Base-by-base conservation (phyloP, 1,139 yeast species). In the Pichia sp. region DNA sequence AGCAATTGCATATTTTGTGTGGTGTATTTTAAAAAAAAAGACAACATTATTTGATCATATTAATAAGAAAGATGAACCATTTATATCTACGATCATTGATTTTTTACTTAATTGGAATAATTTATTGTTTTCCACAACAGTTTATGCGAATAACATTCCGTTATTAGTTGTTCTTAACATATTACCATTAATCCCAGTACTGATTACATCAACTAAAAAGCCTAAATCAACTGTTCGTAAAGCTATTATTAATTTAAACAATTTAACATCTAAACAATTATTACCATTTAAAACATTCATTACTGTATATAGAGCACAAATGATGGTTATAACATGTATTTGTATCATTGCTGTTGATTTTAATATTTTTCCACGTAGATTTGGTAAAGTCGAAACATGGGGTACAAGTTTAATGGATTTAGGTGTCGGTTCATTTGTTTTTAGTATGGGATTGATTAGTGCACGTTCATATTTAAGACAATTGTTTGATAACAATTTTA, bases 371-470 rank as follows among this genome's bases (percentile, higher is more conserved):
- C 98, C 98, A 0, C 74, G 98, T 54, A 67, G 95, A 50, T 89
- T 90, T 61, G 98, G 96, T 40, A 92, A 94, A 63, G 97, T 92
- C 11, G 98, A 92, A 64, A 92, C 97, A 0, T 92, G 97, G 97
- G 98, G 98, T 0, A 90, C 97, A 0, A 90, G 97, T 4, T 62
- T 92, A 50, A 92, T 92, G 98, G 98, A 92, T 62, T 69, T 92
- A 41, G 98, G 98, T 3, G 98, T 92, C 25, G 98, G 98, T 1
- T 89, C 97, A n/a, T 92, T 94, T 70, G 98, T 92, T 9, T 94
- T 90, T 60, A 86, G 96, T 27, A 86, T 87, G 87, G 98, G 98
- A 0, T 63, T 92, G 35, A 96, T 87, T 1, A 82, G 90, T 39
- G 76, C 95, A 0, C 71, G 96, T 44, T 60, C 75, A 1, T 59